Base-by-base conservation (phyloP, 805 yeast species). In the Barnettozyma sp. region DNA sequence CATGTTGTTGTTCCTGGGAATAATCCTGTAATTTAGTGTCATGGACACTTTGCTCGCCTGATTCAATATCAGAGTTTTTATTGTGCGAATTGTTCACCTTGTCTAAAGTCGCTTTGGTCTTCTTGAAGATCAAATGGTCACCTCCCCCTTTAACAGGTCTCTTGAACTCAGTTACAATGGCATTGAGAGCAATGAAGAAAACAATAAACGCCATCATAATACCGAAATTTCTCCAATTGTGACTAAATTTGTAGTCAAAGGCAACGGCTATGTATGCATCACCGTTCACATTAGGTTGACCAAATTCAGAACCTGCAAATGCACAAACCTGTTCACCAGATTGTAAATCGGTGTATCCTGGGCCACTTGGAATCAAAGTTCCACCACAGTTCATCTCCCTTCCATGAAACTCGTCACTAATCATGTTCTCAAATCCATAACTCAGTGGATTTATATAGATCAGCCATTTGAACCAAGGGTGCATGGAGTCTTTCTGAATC, bases 201-300 rank as follows among this genome's bases (percentile, higher is more conserved):
- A 76, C 40, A 19, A 59, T 55, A 47, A 66, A 78, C 3, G 68
- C 84, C 50, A 76, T 53, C 40, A 72, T 40, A 40, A 80, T 73
- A 50, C 87, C 95, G 39, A 80, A 67, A 55, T 85, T 82, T 63
- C 94, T 76, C 95, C 95, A 85, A 33, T 71, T 68, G 56, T 85
- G 84, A 15, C 57, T 43, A 49, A 68, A 74, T 15, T 52, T 52
- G 62, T 78, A 85, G 27, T 57, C 52, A 56, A 57, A 84, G 7
- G 76, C 54, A 4, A 48, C 48, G 5, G 43, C 42, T 38, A 84
- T 44, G 50, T 80, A 84, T 23, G 55, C 58, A 44, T 76, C 73
- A 46, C 94, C 95, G 22, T 56, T 49, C 31, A 84, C 83, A 33
- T 44, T 44, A 11, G 51, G 39, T 16, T 55, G 50, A 27, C 94